Evolutionary conservation across 805 yeast genomes (phyloP).

Genomic region (Blastobotrys chiropterorum): DNA sequence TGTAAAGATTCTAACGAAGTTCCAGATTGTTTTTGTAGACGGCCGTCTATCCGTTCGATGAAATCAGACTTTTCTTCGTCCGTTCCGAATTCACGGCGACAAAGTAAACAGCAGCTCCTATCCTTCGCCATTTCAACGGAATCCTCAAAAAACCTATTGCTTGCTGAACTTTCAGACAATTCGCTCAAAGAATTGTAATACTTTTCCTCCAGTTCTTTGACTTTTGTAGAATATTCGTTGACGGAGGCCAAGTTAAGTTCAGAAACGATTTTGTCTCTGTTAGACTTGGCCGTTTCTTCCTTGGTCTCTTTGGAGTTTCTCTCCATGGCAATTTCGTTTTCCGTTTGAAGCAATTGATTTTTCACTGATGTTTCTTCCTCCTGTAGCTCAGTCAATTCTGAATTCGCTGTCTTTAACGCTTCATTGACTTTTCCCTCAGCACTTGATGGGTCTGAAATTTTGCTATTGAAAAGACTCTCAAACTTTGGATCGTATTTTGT

Average conservation of each 20-base stretch:
- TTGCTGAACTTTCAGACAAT: not conserved
- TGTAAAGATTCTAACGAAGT: constrained; percentile 64
- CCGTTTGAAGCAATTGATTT: not conserved
- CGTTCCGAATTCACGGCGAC: not conserved
- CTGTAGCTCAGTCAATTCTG: not conserved
- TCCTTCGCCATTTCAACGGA: not conserved
- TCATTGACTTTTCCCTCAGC: not conserved
- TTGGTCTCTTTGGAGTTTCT: not conserved
- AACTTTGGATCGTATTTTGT: constrained; percentile 25
- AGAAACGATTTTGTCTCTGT: not conserved
- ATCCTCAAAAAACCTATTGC: not conserved
- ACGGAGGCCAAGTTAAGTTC: not conserved
- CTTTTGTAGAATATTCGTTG: not conserved
- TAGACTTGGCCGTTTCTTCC: not conserved
- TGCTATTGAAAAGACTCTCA: constrained; percentile 13
- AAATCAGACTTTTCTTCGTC: not conserved
- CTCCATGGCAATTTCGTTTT: not conserved
- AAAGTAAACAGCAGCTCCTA: not conserved
- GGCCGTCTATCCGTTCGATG: constrained; percentile 15
- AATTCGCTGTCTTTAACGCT: not conserved
- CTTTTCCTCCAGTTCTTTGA: not conserved
- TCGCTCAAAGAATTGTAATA: not conserved
- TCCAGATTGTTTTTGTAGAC: constrained; percentile 28
- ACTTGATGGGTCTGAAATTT: not conserved
- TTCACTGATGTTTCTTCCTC: not conserved